These are phyloP conservation scores for Croton setiger DNA, from an alignment of 441 rosid genomes.

Conservation along the genomic window DNA sequence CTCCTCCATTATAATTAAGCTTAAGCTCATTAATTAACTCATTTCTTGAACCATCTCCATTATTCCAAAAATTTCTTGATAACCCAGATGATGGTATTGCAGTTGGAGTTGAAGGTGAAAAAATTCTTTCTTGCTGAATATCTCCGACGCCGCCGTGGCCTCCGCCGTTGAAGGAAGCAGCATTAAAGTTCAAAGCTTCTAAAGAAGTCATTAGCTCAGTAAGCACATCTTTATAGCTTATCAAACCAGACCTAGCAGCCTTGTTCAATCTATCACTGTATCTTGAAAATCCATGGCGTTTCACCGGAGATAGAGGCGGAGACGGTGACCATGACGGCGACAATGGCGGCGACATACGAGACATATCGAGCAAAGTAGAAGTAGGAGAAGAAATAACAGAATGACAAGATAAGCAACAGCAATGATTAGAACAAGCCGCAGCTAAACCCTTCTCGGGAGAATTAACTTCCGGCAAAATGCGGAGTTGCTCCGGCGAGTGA, in stretches of 20 bases:
- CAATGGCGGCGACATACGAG: slow-evolving; percentile 53
- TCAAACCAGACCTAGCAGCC: slow-evolving; percentile 25
- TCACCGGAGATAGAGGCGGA: slow-evolving; percentile 77
- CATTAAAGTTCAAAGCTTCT: slow-evolving; percentile 43
- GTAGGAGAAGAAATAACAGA: slow-evolving; percentile 56
- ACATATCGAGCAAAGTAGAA: slow-evolving; percentile 51
- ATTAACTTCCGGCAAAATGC: slow-evolving; percentile 41
- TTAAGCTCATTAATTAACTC: slow-evolving; percentile 9
- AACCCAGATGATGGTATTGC: slow-evolving; percentile 23
- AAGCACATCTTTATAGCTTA: slow-evolving; percentile 50
- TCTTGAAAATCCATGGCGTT: slow-evolving; percentile 33
- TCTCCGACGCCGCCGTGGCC: slow-evolving; percentile 29
- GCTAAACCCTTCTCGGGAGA: slow-evolving; percentile 7
- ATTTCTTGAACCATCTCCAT: slow-evolving; percentile 17
- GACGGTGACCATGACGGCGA: slow-evolving; percentile 77
- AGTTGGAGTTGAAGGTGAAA: slow-evolving; percentile 54
- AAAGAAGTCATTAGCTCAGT: slow-evolving; percentile 54
- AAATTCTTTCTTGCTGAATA: slow-evolving; percentile 33
- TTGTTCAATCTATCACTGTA: slow-evolving; percentile 34
- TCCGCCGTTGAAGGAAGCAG: slow-evolving; percentile 27
- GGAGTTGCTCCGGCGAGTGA: slow-evolving; percentile 73
- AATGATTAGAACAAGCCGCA: slow-evolving; percentile 5
- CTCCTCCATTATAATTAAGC: slow-evolving; percentile 15
- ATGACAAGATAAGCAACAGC: slow-evolving; percentile 57
- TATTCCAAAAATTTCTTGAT: slow-evolving; percentile 16